Evolutionary conservation across 495 filamentous ascomycete genomes (phyloP), one percentile per base, ranked within the genome.

Genomic region (Penicillium diatomitis): DNA sequence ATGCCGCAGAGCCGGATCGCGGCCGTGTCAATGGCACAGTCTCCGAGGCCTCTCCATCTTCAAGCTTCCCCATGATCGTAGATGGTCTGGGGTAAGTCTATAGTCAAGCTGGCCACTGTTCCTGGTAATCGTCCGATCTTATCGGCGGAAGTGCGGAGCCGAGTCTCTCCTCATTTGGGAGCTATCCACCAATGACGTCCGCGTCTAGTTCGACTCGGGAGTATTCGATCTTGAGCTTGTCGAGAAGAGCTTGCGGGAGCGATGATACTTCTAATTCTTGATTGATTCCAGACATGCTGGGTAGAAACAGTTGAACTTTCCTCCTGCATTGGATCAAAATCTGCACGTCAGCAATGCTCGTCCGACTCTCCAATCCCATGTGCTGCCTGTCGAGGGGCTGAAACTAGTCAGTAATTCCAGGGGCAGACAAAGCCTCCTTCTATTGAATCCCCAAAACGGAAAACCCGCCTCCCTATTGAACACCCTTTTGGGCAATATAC

Each of bases 31-130:
- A 52, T 9, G 58, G 60, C 10, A 64, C 54, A 37, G 60, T 54
- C 41, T 68, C 64, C 4, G 59, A 41, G 42, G 50, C 49, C 32
- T 54, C 59, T 48, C 60, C 55, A 38, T 61, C 52, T 44, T 63
- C 60, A 38, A 51, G 48, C 46, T 56, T 60, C 52, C 60, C 63
- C 69, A 72, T 72, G 50, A 32, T 65, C 39, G 44, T 39, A 44
- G 8, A 44, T 37, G 35, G 40, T 46, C 47, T 29, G 34, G 32
- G 37, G 37, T 27, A 11, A 20, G 20, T 43, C 12, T 20, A 12
- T 11, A 6, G 41, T 30, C 10, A 29, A 46, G 44, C 44, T 46
- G 44, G 44, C 29, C 32, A 46, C 48, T 41, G 49, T 58, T 41
- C 44, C 44, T 11, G 9, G 20, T 8, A 33, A 40, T 48, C 45